These are phyloP conservation scores for Zymoseptoria tritici DNA, from an alignment of 2,329 filamentous ascomycete genomes.

Conservation along the genomic window DNA sequence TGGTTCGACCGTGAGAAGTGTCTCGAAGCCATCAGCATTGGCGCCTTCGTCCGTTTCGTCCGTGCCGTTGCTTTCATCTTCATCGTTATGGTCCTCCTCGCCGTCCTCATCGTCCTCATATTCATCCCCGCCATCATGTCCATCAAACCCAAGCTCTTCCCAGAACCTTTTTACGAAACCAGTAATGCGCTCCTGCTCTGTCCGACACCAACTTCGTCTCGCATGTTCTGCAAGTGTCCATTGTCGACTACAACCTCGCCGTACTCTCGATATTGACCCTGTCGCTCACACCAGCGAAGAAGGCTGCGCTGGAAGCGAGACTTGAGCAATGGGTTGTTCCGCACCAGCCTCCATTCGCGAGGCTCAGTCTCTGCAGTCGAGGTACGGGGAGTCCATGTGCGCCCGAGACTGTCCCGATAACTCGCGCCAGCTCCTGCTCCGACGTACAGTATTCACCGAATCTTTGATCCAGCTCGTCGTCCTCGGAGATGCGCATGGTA, in stretches of 20 bases:
- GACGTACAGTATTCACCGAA: too few relatives aligned
- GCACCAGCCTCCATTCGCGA: constrained; percentile 10
- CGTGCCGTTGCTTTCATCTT: constrained; percentile 1
- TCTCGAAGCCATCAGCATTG: neutral
- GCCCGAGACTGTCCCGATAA: too few relatives aligned
- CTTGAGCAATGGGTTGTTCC: constrained; percentile 65
- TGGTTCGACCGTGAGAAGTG: neutral
- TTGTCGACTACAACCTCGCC: constrained; percentile 83
- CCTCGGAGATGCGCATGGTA: too few relatives aligned
- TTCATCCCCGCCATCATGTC: constrained; percentile 11
- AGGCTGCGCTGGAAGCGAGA: constrained; percentile 84
- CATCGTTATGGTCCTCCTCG: constrained; percentile 4
- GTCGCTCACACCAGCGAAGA: constrained; percentile 74
- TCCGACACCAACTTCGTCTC: constrained; percentile 48
- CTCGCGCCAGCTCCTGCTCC: too few relatives aligned
- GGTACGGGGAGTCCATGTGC: neutral
- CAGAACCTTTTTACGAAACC: constrained; percentile 27
- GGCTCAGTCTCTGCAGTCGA: neutral
- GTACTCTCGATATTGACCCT: constrained; percentile 79
- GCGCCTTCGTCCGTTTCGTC: constrained; percentile 1
- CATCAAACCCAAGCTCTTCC: constrained; percentile 28
- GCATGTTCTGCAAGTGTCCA: constrained; percentile 67
- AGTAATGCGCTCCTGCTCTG: constrained; percentile 21
- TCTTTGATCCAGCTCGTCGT: too few relatives aligned
- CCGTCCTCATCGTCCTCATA: constrained; percentile 12